Percentiles rank a stretch among this genome's conserved stretches.
These are phyloP conservation scores for Phlebiopsis gigantea DNA, from an alignment of 768 basidiomycete genomes.

Conservation along the genomic window DNA sequence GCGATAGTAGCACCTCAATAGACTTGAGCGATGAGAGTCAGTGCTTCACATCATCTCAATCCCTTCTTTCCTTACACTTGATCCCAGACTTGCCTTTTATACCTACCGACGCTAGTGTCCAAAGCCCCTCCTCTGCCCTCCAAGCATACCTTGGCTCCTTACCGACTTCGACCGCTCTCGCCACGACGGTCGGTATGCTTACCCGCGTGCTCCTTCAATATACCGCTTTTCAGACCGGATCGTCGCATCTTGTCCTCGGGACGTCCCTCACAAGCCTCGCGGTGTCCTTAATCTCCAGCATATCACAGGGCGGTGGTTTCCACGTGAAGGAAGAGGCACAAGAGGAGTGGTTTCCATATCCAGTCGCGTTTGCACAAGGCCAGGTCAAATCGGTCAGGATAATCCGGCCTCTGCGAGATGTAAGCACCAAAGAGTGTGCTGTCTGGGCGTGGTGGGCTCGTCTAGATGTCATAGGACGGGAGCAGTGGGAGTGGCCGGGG, in stretches of 20 bases:
- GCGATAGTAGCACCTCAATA: conserved; percentile 29
- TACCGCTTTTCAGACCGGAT: conserved; percentile 48
- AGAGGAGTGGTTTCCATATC: conserved; percentile 59
- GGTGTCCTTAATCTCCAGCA: conserved; percentile 64
- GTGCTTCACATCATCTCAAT: not conserved
- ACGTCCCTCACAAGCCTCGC: conserved; percentile 77
- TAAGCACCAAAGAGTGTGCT: conserved; percentile 75
- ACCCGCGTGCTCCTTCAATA: conserved; percentile 66
- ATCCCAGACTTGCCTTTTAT: conserved; percentile 1
- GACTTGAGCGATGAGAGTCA: conserved; percentile 53
- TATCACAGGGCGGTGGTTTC: conserved; percentile 75
- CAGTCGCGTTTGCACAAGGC: conserved; percentile 6
- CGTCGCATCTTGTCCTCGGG: conserved; percentile 78
- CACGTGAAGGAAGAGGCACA: conserved; percentile 60
- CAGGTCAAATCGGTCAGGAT: conserved; percentile 36
- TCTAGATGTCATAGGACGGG: conserved; percentile 46
- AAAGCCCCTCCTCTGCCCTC: conserved; percentile 26
- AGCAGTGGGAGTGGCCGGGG: conserved; percentile 34
- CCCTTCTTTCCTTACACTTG: not conserved
- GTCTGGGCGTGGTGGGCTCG: conserved; percentile 73
- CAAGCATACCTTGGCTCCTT: conserved; percentile 55
- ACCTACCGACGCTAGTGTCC: not conserved
- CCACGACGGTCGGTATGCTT: conserved; percentile 51
- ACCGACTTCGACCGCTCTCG: conserved; percentile 70
- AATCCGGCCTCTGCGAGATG: conserved; percentile 63